Evolutionary conservation across 345 rosid species (phyloP), one percentile per base, ranked within the genome.

Genomic region (Ceriops decandra): DNA sequence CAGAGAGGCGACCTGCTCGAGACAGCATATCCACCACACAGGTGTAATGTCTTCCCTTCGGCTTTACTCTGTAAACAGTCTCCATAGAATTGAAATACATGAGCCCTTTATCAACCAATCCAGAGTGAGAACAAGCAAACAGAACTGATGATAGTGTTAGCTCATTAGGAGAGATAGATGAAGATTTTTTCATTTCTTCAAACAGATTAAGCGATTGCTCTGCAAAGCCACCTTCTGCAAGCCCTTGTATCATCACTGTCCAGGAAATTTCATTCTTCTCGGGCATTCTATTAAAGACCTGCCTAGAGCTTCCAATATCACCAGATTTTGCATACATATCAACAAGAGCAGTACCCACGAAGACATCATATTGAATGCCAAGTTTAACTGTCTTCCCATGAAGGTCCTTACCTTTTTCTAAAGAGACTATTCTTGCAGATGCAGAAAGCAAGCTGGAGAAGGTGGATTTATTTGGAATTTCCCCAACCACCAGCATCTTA

Each of bases 261-360:
- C 86, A 80, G 27, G 83, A 66, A 69, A 81, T 53, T 64, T 79
- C 84, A 64, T 87, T 75, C 67, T 64, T 82, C 63, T 71, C 61
- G 0, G 76, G 49, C 81, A 85, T 86, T 67, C 77, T 75, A 56
- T 75, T 52, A 27, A 87, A 87, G 51, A 82, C 74, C 66, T 30
- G 61, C 70, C 64, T 78, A 57, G 87, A 74, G 64, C 78, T 75
- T 61, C 73, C 74, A 33, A 87, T 71, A 71, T 85, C 86, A 60
- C 88, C 92, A 27, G 80, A 82, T 76, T 85, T 87, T 52, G 92
- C 88, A 68, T 87, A 87, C 88, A 80, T 84, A 66, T 84, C 84
- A 49, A 77, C 70, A 32, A 88, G 82, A 32, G 90, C 86, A 59
- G 92, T 84, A 58, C 83, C 85, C 22, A 85, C 71, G 47, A 72